These are phyloP conservation scores for Suillus occidentalis DNA, from an alignment of 768 basidiomycete species.

Conservation along the genomic window DNA sequence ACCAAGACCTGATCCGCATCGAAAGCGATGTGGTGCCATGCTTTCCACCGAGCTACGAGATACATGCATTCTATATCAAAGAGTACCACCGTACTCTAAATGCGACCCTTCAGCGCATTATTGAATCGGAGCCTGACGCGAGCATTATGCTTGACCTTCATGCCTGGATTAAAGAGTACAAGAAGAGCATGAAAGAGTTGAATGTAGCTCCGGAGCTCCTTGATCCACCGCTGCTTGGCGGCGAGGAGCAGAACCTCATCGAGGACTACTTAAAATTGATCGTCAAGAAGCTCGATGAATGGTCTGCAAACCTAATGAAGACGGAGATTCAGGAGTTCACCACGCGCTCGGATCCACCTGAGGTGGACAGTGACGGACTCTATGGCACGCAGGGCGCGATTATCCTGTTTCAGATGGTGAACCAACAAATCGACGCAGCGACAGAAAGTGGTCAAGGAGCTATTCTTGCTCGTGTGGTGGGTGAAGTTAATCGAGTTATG, in stretches of 20 bases:
- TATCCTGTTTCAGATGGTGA: slow-evolving; percentile 98
- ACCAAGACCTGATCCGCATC: slow-evolving; percentile 92
- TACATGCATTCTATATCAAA: slow-evolving; percentile 77
- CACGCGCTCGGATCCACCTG: slow-evolving; percentile 81
- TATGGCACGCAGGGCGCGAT: slow-evolving; percentile 92
- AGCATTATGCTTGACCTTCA: slow-evolving; percentile 81
- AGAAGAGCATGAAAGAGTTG: slow-evolving; percentile 92
- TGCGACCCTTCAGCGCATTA: slow-evolving; percentile 64
- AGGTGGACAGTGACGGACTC: slow-evolving; percentile 83
- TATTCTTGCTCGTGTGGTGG: slow-evolving; percentile 87
- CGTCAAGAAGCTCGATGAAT: slow-evolving; percentile 94
- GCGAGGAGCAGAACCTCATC: slow-evolving; percentile 89
- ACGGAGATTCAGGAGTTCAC: slow-evolving; percentile 86
- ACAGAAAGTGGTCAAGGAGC: slow-evolving; percentile 95
- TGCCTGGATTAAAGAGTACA: slow-evolving; percentile 96
- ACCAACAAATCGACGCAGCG: slow-evolving; percentile 93
- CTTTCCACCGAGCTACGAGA: slow-evolving; percentile 92
- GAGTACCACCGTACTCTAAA: slow-evolving; percentile 90
- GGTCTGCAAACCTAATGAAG: slow-evolving; percentile 92
- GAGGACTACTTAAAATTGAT: slow-evolving; percentile 95
- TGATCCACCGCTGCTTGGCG: slow-evolving; percentile 89
- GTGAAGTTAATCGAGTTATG: slow-evolving; percentile 89
- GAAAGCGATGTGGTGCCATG: slow-evolving; percentile 87
- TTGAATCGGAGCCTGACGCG: slow-evolving; percentile 81
- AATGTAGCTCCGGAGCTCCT: slow-evolving; percentile 78